A percentile compares a stretch with the other conserved stretches of the same genome.
Evolutionary conservation across 345 rosid genomes (phyloP).

Genomic region (Corymbia maculata): DNA sequence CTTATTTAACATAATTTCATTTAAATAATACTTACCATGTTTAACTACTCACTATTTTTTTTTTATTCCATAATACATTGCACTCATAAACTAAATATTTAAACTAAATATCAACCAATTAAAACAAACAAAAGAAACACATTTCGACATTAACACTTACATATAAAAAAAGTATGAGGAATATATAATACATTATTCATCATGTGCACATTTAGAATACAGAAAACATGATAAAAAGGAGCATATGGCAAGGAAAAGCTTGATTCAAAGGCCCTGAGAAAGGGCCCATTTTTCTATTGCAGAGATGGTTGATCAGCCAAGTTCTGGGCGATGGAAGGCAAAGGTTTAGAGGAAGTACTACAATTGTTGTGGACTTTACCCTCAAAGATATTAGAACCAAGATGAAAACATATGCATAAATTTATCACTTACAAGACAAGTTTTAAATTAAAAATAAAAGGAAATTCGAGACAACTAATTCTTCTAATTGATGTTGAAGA

Average conservation of each 20-base stretch:
- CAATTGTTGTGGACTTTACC: not conserved
- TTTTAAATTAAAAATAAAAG: too few relatives aligned
- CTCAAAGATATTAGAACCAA: too few relatives aligned
- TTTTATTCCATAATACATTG: not conserved
- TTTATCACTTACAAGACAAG: too few relatives aligned
- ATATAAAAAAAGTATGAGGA: too few relatives aligned
- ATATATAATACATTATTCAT: too few relatives aligned
- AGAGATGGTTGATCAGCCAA: not conserved
- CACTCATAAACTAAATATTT: not conserved
- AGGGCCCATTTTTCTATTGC: not conserved
- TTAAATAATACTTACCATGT: not conserved
- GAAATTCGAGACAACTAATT: too few relatives aligned
- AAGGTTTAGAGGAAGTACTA: not conserved
- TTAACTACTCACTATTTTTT: not conserved
- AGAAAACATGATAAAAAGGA: not conserved
- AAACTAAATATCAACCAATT: not conserved
- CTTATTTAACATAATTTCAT: not conserved
- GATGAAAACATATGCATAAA: too few relatives aligned
- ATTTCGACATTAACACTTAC: too few relatives aligned
- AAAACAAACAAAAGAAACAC: too few relatives aligned
- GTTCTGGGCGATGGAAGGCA: not conserved
- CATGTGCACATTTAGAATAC: not conserved
- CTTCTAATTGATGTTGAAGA: too few relatives aligned
- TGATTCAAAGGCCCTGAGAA: not conserved
- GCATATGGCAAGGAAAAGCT: not conserved